phyloP scores from a whole-genome alignment of 192 early-diverging fungal genomes.

The Cladochytrium replicatum region DNA sequence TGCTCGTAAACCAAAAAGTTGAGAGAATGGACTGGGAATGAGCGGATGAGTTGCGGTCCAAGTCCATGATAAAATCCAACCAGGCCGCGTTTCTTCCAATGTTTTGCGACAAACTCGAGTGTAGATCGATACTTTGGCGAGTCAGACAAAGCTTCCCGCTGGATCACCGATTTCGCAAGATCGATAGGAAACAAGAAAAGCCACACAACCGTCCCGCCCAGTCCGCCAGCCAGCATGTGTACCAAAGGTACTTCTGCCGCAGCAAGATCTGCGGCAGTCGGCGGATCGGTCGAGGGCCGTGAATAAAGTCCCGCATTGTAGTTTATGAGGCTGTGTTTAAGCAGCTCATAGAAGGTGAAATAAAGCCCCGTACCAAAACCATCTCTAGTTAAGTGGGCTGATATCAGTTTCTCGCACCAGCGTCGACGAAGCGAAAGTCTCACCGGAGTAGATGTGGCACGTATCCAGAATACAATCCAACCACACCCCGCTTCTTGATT shows the following conservation, averaged over 20 bases:
- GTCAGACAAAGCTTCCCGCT: conserved; percentile 34
- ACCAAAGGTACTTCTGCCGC: conserved; percentile 16
- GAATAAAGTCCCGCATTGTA: background rate
- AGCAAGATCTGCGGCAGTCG: conserved; percentile 6
- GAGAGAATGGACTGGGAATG: conserved; percentile 39
- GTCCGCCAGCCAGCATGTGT: conserved; percentile 39
- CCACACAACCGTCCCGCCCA: conserved; percentile 38
- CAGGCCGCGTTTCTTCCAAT: conserved; percentile 27
- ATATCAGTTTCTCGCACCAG: too few species aligned
- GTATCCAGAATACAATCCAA: too few species aligned
- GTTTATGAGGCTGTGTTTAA: conserved; percentile 16
- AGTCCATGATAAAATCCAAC: conserved; percentile 39
- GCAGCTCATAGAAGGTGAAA: conserved; percentile 36
- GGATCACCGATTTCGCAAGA: conserved; percentile 41
- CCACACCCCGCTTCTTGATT: too few species aligned
- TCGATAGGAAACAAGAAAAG: conserved; percentile 45
- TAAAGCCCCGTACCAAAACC: conserved; percentile 33
- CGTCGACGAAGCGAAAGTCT: too few species aligned
- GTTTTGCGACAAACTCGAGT: conserved; percentile 18
- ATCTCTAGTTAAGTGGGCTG: conserved; percentile 32
- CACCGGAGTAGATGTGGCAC: conserved; percentile 29
- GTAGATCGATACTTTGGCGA: conserved; percentile 26
- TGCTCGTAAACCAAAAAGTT: conserved; percentile 40
- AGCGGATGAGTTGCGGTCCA: conserved; percentile 33
- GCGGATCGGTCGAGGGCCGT: conserved; percentile 2